Base-by-base conservation (phyloP, 306 rosid genomes). In the Acmispon strigosus region DNA sequence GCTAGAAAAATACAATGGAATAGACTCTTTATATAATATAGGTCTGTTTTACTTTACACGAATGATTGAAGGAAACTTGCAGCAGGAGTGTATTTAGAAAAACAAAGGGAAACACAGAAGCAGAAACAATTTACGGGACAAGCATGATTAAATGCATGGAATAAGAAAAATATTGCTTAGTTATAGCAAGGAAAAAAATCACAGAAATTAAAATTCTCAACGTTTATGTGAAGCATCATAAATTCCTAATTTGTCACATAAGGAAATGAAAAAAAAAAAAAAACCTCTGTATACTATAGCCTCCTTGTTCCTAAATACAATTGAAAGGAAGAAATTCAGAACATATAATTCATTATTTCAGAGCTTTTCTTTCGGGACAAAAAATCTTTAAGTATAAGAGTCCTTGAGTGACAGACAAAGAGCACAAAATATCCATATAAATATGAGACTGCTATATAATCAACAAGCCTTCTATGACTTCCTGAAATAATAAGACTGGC, bases 291-390 rank as follows among this genome's bases (percentile, higher is more conserved):
- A 48, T 16, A 10, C 63, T n/a, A 49, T 22, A 17, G 41, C 42
- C 49, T 10, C 65, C 14, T 43, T 17, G 36, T 14, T 32, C 44
- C 50, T 4, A 20, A 57, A 32, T 44, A 60, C 57, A 69, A 60
- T 39, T 76, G 32, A 59, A 60, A 10, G 44, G 60, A 68, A 68
- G 55, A 70, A 69, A 17, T 54, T 37, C 49, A 43, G 43, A 48
- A 59, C 14, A 20, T 45, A 29, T 44, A 47, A 66, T 17, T 27
- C 27, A 37, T 36, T 22, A 22, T 22, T 22, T 22, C 24, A 22
- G 2, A 77, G 48, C 51, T 29, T 29, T 52, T 44, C n/a, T 24
- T 41, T 12, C 0, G 37, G 29, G 11, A 16, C 27, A 36, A 49
- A 45, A 27, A 44, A 7, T 52, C 59, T 37, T 32, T 6, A 47